Percentiles rank a stretch among this genome's conserved stretches.
Evolutionary conservation across 139 green algal species (phyloP).

Genomic region (Coelastrella sp.): DNA sequence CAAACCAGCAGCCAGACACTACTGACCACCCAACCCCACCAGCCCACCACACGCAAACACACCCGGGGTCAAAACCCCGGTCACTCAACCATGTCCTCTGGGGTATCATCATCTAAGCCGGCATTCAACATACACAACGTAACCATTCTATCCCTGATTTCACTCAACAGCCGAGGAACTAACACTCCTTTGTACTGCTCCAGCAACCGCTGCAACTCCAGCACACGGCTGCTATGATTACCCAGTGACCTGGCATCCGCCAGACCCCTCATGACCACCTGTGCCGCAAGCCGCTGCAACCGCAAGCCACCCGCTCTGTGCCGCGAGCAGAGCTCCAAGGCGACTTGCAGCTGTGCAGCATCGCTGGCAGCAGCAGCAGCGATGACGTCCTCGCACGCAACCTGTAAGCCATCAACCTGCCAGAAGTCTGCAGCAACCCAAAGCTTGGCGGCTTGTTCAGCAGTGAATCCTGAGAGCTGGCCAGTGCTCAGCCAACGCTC

Average conservation of each 20-base stretch:
- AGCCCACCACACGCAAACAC: background rate
- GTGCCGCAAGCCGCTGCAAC: slow-evolving; percentile 25
- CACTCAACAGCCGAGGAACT: background rate
- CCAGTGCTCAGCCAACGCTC: slow-evolving; percentile 3
- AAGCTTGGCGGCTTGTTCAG: slow-evolving; percentile 13
- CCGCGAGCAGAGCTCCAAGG: slow-evolving; percentile 5
- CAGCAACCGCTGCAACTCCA: background rate
- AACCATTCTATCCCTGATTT: slow-evolving; percentile 41
- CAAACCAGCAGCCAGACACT: too few relatives aligned
- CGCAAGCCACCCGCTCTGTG: background rate
- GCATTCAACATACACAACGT: slow-evolving; percentile 44
- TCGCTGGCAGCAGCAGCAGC: background rate
- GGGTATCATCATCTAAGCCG: slow-evolving; percentile 16
- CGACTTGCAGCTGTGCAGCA: background rate
- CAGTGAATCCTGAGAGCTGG: background rate
- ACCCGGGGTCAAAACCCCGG: background rate
- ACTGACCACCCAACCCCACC: background rate
- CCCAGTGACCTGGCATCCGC: background rate
- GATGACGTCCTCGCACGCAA: slow-evolving; percentile 40
- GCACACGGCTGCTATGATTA: background rate
- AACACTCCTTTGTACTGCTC: background rate
- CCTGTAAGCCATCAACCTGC: slow-evolving; percentile 47
- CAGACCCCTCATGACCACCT: slow-evolving; percentile 10
- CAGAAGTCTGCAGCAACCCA: slow-evolving; percentile 50
- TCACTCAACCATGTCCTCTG: background rate